Conservation (phyloP, 371 early-diverging fungal species). For the Saksenaea vasiformis region DNA sequence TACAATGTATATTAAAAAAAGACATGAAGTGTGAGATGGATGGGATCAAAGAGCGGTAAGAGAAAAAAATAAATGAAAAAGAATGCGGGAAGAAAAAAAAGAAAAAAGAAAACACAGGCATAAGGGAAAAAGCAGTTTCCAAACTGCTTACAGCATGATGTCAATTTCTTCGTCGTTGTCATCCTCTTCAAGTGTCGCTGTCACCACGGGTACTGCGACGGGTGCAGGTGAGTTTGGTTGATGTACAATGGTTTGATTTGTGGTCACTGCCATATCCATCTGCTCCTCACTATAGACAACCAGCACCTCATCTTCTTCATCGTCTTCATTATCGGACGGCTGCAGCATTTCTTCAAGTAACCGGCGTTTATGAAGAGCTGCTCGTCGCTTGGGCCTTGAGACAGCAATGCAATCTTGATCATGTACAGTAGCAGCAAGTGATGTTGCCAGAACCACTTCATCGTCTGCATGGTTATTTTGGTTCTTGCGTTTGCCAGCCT, state of each 20-base stretch:
- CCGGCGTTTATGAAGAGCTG: slow-evolving; percentile 49
- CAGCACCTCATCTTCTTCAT: slow-evolving; percentile 21
- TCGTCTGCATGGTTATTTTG: slow-evolving; percentile 18
- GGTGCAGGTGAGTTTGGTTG: slow-evolving; percentile 13
- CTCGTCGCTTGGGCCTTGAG: slow-evolving; percentile 43
- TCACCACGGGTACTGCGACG: slow-evolving; percentile 1
- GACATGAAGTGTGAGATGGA: not conserved
- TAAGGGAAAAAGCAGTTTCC: not conserved
- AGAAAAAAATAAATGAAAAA: not conserved
- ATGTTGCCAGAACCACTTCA: slow-evolving; percentile 16
- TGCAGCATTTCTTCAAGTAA: slow-evolving; percentile 46
- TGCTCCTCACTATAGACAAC: slow-evolving; percentile 43
- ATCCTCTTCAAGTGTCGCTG: not conserved
- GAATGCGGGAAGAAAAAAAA: not conserved
- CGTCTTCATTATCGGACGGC: slow-evolving; percentile 37
- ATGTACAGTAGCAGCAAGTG: slow-evolving; percentile 20
- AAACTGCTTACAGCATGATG: slow-evolving; percentile 26
- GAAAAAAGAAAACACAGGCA: not conserved
- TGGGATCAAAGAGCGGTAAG: not conserved
- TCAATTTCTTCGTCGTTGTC: slow-evolving; percentile 33
- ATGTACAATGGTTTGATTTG: slow-evolving; percentile 46
- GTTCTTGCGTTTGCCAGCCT: slow-evolving; percentile 6
- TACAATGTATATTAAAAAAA: slow-evolving; percentile 3
- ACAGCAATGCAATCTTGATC: slow-evolving; percentile 39
- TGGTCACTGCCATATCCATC: slow-evolving; percentile 46